Conservation (phyloP, 306 rosid genomes). For the Fagus crenata region DNA sequence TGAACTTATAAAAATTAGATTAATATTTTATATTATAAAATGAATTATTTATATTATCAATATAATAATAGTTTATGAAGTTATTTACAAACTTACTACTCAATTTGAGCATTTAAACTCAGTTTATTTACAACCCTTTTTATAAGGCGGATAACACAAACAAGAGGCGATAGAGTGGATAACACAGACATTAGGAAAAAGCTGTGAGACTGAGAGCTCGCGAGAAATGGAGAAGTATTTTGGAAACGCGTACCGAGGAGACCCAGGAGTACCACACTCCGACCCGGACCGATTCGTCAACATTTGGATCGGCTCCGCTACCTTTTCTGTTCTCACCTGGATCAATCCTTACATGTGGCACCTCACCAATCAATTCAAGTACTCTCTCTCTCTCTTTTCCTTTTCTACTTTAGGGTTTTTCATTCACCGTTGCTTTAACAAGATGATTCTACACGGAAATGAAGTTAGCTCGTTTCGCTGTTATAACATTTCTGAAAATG, state of each 20-base stretch:
- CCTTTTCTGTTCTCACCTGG: constrained; percentile 49
- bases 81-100: no score
- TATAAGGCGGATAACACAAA: no score
- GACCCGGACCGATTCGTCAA: constrained; percentile 57
- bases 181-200: no score
- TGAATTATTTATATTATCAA: no score
- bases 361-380: constrained; percentile 67
- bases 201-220: background rate
- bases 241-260: constrained; percentile 88
- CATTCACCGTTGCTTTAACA: background rate
- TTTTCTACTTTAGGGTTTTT: background rate
- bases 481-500: no score
- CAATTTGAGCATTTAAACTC: no score
- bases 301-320: constrained; percentile 74
- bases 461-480: no score
- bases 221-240: constrained; percentile 82
- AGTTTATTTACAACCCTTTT: no score
- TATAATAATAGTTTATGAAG: no score
- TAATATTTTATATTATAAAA: no score
- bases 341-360: constrained; percentile 81
- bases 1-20: no score
- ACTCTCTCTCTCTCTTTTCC: constrained; percentile 10
- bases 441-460: background rate
- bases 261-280: constrained; percentile 86
- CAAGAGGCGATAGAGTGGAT: no score